Percentiles rank a stretch among this genome's conserved stretches.
phyloP scores from a whole-genome alignment of 2,329 filamentous ascomycete genomes.

The Ophiocordyceps sinensis region DNA sequence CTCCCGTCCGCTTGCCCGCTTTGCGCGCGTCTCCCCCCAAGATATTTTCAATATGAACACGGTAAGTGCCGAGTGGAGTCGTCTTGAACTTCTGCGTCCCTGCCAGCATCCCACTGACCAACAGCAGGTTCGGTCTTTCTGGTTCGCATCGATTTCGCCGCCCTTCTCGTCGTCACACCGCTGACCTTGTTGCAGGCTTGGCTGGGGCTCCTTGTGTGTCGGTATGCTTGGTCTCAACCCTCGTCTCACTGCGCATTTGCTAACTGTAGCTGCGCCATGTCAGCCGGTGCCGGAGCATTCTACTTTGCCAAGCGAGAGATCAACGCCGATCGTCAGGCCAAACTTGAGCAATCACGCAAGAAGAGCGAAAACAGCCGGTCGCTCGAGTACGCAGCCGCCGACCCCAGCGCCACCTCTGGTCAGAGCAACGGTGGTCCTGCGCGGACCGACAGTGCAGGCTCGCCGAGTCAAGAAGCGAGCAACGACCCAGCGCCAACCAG shows the following conservation, averaged over 20 bases:
- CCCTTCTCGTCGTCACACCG: background rate
- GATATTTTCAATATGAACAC: constrained; percentile 34
- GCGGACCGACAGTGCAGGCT: constrained; percentile 41
- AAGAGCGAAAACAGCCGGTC: constrained; percentile 45
- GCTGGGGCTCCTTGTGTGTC: constrained; percentile 79
- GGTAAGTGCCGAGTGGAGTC: constrained; percentile 19
- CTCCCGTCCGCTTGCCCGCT: background rate
- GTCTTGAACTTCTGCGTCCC: background rate
- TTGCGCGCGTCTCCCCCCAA: background rate
- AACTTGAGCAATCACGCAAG: constrained; percentile 51
- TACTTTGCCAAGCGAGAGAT: constrained; percentile 91
- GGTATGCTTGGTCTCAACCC: constrained; percentile 35
- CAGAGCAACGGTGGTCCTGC: constrained; percentile 32
- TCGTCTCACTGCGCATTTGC: background rate
- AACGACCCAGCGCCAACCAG: constrained; percentile 74
- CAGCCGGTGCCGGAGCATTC: constrained; percentile 83
- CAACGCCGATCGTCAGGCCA: constrained; percentile 70
- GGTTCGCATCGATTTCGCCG: constrained; percentile 28
- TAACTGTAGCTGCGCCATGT: constrained; percentile 6
- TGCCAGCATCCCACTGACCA: constrained; percentile 1
- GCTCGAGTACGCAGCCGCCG: constrained; percentile 33
- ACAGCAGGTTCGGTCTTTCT: constrained; percentile 48
- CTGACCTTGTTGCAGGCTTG: constrained; percentile 45
- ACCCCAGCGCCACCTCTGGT: constrained; percentile 19
- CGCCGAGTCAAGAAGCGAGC: constrained; percentile 58